Percentiles rank a stretch among this genome's conserved stretches.
phyloP scores from a whole-genome alignment of 2,329 filamentous ascomycete genomes.

The Fusarium bulbicola region DNA sequence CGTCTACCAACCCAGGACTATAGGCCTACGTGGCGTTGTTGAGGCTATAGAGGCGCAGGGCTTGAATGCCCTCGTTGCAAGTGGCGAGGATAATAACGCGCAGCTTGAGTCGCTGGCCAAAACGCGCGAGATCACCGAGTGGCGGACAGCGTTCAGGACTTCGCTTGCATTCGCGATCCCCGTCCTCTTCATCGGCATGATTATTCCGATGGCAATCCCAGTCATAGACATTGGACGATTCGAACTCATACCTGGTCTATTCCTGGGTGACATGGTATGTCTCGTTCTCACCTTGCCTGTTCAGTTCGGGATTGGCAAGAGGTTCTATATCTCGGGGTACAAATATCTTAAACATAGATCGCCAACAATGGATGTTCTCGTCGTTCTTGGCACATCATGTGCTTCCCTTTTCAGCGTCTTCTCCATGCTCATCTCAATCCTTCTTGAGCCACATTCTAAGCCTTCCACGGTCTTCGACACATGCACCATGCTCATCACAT shows the following conservation, averaged over 20 bases:
- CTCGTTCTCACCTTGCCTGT: slow-evolving; percentile 87
- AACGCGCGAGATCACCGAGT: slow-evolving; percentile 94
- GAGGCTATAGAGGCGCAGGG: slow-evolving; percentile 83
- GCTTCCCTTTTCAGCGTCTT: slow-evolving; percentile 97
- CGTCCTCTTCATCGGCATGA: slow-evolving; percentile 92
- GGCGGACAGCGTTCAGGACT: slow-evolving; percentile 81
- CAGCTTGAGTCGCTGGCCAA: slow-evolving; percentile 96
- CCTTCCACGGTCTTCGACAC: slow-evolving; percentile 96
- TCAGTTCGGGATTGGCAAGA: slow-evolving; percentile 94
- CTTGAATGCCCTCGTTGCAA: slow-evolving; percentile 88
- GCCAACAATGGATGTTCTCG: slow-evolving; percentile 97
- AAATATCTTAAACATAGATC: slow-evolving; percentile 90
- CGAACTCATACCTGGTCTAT: slow-evolving; percentile 76
- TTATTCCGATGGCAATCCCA: slow-evolving; percentile 86
- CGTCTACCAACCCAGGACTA: slow-evolving; percentile 73
- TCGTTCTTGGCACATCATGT: slow-evolving; percentile 91
- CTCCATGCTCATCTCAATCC: slow-evolving; percentile 83
- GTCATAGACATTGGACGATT: slow-evolving; percentile 79
- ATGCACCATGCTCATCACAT: slow-evolving; percentile 97
- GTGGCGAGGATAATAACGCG: slow-evolving; percentile 94
- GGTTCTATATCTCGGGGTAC: slow-evolving; percentile 91
- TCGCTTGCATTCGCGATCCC: slow-evolving; percentile 86
- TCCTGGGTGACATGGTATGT: slow-evolving; percentile 87
- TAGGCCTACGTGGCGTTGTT: slow-evolving; percentile 84
- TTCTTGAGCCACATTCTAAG: slow-evolving; percentile 76